Evolutionary conservation across 768 basidiomycete species (phyloP), one percentile per base, ranked within the genome.

Genomic region (Russula vinacea): DNA sequence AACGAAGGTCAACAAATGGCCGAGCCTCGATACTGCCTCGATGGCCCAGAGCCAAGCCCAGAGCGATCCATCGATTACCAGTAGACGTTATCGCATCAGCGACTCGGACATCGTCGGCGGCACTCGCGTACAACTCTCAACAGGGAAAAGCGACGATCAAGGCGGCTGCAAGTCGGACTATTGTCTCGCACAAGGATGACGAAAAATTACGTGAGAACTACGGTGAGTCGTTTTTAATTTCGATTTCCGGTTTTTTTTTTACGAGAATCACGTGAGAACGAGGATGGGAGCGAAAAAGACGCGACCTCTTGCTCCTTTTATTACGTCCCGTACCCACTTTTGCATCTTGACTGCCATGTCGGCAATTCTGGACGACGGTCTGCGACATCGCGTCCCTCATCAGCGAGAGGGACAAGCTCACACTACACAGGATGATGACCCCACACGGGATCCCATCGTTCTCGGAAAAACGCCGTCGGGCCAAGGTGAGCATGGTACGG

Each of bases 401-500:
- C 33, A 37, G n/a, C 40, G 52, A 50, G 37, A 37, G 44, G 64
- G 58, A 19, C 19, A 49, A 4, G 1, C 10, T 16, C 24, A 19
- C 17, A 5, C n/a, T 1, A 2, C 51, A 8, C 11, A 50, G 0
- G n/a, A 33, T 39, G 55, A 57, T 19, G 40, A 39, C 7, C 2
- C 49, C 26, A 53, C 55, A 2, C 69, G 68, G 35, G 69, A 73
- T 33, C 80, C 81, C 64, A 79, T 91, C 29, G 90, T 93, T 1
- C 93, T 90, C 89, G 94, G 94, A 11, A 91, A 93, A 75, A 94
- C 92, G 0, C 90, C 90, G 17, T 72, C 79, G 42, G 91, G 90
- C 47, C 84, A 89, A 81, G 92, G 91, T 88, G 68, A 47, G 79
- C 26, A 35, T 70, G 19, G 9, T 58, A 24, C 50, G 51, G 24